phyloP scores from a whole-genome alignment of 805 yeast species.

The Saturnispora hagleri region DNA sequence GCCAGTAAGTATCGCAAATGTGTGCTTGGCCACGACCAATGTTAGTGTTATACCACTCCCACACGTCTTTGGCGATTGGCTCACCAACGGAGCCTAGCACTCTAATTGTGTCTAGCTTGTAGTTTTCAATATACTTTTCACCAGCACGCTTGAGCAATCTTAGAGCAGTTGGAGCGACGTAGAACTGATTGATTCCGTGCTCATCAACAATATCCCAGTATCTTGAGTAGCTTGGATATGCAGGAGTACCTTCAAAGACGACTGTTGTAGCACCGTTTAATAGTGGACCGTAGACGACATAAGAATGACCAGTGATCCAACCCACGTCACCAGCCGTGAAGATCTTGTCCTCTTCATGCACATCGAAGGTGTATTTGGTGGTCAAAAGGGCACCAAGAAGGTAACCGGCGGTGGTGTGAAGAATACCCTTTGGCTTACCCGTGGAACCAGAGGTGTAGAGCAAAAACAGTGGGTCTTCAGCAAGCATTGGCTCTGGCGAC shows the following conservation, averaged over 20 bases:
- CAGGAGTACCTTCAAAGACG: constrained; percentile 82
- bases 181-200: constrained; percentile 67
- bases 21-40: constrained; percentile 65
- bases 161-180: constrained; percentile 79
- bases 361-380: constrained; percentile 68
- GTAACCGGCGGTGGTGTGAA: constrained; percentile 75
- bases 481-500: constrained; percentile 64
- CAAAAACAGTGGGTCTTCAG: constrained; percentile 78
- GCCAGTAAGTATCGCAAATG: constrained; percentile 82
- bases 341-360: constrained; percentile 62
- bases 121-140: constrained; percentile 47
- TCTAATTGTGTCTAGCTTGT: constrained; percentile 56
- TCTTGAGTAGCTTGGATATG: constrained; percentile 72
- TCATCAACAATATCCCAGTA: constrained; percentile 71
- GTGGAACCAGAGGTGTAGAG: constrained; percentile 83
- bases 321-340: constrained; percentile 90
- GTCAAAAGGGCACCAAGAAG: constrained; percentile 65
- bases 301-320: constrained; percentile 87
- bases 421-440: constrained; percentile 83
- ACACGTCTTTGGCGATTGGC: constrained; percentile 76
- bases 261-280: constrained; percentile 68
- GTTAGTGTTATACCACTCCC: constrained; percentile 77
- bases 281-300: constrained; percentile 76
- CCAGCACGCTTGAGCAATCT: constrained; percentile 72
- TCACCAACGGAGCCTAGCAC: constrained; percentile 79